These are phyloP conservation scores for Fragosphaeria purpurea DNA, from an alignment of 2,329 filamentous ascomycete species.

Conservation along the genomic window DNA sequence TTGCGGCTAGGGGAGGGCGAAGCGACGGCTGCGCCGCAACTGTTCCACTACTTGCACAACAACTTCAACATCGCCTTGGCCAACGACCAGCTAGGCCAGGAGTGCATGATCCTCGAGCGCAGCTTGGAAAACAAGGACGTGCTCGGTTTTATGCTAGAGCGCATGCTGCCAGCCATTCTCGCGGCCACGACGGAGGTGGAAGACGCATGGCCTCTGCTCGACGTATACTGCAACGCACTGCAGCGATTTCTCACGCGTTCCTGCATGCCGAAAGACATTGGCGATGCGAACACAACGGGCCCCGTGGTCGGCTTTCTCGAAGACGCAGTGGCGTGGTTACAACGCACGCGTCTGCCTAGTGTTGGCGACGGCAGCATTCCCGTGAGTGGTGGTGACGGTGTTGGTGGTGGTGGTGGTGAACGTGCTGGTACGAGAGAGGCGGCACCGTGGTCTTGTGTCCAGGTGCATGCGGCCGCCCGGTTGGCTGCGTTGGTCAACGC, in stretches of 20 bases:
- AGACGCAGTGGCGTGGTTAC: constrained; percentile 17
- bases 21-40: constrained; percentile 31
- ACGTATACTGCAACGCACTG: constrained; percentile 39
- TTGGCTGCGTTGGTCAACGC: constrained; percentile 11
- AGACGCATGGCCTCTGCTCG: constrained; percentile 37
- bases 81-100: constrained; percentile 36
- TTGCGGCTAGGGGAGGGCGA: constrained; percentile 44
- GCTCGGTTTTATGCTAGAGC: constrained; percentile 36
- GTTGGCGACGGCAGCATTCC: neutral
- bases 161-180: constrained; percentile 46
- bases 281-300: constrained; percentile 22
- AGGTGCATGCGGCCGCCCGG: constrained; percentile 17
- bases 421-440: no score
- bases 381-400: no score
- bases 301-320: constrained; percentile 22
- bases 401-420: no score
- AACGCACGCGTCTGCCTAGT: neutral
- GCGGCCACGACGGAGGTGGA: constrained; percentile 24
- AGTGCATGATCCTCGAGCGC: constrained; percentile 33
- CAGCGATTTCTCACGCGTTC: constrained; percentile 24
- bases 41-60: constrained; percentile 49
- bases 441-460: constrained; percentile 4
- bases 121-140: constrained; percentile 37
- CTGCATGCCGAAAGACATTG: constrained; percentile 27
- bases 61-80: constrained; percentile 46